Base-by-base conservation (phyloP, 176 grass and related monocot genomes). In the Avena eriantha region DNA sequence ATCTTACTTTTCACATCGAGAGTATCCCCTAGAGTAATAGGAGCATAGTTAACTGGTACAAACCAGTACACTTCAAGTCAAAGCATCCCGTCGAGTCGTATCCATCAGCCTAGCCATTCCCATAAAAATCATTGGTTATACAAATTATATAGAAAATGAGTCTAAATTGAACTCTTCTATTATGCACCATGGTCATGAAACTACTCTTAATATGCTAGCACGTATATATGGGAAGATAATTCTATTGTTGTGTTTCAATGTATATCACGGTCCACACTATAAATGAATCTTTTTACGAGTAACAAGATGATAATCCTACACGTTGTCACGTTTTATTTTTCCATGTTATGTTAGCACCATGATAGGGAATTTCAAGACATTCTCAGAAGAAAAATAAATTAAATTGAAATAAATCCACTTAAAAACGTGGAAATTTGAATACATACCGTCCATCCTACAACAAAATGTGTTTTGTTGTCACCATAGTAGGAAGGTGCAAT, bases 11-110 rank as follows among this genome's bases (percentile, higher is more conserved):
- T 64, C 4, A 24, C 60, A 29, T 64, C 60, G 6, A 64, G 60
- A 64, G 60, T 64, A 64, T 64, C 60, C n/a, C 60, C n/a, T 29
- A 22, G 58, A 61, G n/a, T 61, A 61, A 61, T 61, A 61, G 58
- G 58, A 11, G 58, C 58, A 61, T 61, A 61, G 10, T 64, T 64
- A 29, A 64, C 11, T 4, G 10, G 22, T 64, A 64, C 60, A 64
- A 64, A 64, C 60, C 60, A 64, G 29, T 29, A 29, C 29, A 29
- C 29, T 29, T 29, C 29, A 29, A 29, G 29, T 29, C 29, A 29
- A 29, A 1, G 0, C 29, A 29, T 29, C 29, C 29, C 3, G 60
- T 64, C 26, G 23, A 64, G 3, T 13, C 26, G 8, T 64, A 26
- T 26, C 60, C 60, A 64, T 64, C 23, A 29, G 60, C 23, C 60